Conservation (phyloP, 148 eudicot species). For the Pouteria glomerata region DNA sequence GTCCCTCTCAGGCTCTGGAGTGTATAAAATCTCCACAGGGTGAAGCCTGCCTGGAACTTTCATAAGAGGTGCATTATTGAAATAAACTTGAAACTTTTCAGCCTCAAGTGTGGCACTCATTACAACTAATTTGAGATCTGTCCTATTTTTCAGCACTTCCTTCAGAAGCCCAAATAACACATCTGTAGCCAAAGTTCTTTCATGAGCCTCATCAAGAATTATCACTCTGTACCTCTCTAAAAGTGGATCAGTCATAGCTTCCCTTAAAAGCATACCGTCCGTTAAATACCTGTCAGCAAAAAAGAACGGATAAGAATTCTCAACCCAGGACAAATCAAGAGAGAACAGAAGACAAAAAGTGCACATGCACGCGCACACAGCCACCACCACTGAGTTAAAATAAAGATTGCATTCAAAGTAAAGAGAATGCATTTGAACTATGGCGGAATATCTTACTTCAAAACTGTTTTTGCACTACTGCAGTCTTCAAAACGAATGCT, state of each 20-base stretch:
- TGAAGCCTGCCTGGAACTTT: conserved; percentile 92
- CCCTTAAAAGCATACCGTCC: conserved; percentile 94
- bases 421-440: not conserved
- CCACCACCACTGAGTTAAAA: not conserved
- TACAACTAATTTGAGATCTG: conserved; percentile 77
- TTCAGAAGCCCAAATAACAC: conserved; percentile 85
- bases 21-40: conserved; percentile 86
- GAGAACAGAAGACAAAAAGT: not conserved
- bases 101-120: conserved; percentile 99
- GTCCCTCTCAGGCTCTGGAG: conserved; percentile 82
- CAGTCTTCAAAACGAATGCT: conserved; percentile 93
- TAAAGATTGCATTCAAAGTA: not conserved
- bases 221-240: conserved; percentile 78
- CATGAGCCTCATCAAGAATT: conserved; percentile 93
- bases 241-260: conserved; percentile 96
- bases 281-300: conserved; percentile 59
- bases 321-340: not conserved
- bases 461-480: conserved; percentile 64
- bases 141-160: conserved; percentile 72
- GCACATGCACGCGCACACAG: not conserved
- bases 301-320: not conserved
- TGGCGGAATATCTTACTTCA: conserved; percentile 47
- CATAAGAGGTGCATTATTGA: conserved; percentile 77
- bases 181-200: conserved; percentile 88
- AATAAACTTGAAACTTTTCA: conserved; percentile 84